Conservation (phyloP, 225 moss, liverwort and hornwort genomes). For the Anthoceros angustus region DNA sequence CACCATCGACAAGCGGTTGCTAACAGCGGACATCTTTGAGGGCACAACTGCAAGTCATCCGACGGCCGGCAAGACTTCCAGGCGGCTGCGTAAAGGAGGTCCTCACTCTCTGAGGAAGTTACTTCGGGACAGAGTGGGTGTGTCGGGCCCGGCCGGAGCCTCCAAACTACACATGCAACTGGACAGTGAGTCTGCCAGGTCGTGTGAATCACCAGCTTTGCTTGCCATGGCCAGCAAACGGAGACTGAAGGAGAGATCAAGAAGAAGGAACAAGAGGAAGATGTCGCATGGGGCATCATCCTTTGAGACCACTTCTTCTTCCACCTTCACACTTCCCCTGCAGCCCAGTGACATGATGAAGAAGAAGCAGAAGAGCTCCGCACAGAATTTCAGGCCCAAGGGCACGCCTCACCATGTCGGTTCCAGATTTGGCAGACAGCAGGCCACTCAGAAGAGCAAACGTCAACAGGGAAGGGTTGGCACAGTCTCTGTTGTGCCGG, state of each 20-base stretch:
- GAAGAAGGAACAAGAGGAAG: not conserved
- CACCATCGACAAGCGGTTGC: not conserved
- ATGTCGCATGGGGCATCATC: not conserved
- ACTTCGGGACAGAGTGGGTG: not conserved
- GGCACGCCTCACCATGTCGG: too few species aligned
- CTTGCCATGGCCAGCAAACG: not conserved
- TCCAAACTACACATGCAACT: not conserved
- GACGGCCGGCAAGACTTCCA: not conserved
- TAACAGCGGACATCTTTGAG: not conserved
- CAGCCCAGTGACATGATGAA: not conserved
- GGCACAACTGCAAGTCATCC: not conserved
- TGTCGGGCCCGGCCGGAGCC: not conserved
- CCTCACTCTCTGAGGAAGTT: constrained; percentile 1
- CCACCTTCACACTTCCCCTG: not conserved
- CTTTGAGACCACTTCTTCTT: not conserved
- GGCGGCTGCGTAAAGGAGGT: not conserved
- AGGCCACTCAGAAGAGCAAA: too few species aligned
- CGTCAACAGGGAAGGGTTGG: too few species aligned
- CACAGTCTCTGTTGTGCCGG: too few species aligned
- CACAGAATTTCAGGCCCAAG: too few species aligned
- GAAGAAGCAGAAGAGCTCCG: not conserved
- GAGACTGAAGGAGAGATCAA: constrained; percentile 3
- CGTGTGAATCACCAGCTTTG: not conserved
- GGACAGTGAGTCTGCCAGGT: constrained; percentile 1
- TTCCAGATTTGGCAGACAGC: too few species aligned